Evolutionary conservation across 176 grass and related monocot species (phyloP).

Genomic region (Elaeis guineensis): DNA sequence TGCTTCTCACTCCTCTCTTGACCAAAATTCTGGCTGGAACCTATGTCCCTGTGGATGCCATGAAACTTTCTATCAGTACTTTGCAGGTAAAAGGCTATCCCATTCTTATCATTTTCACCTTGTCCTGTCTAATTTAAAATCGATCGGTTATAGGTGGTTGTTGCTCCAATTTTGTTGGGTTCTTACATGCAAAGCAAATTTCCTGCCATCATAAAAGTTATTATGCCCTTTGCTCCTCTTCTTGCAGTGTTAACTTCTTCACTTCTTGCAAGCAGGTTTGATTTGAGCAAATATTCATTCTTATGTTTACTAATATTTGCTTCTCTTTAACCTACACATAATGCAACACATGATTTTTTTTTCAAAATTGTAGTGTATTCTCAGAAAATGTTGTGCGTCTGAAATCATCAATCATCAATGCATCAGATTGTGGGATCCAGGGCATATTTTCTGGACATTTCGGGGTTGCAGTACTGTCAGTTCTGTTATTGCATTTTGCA

Average conservation of each 20-base stretch:
- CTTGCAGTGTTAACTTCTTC: conserved; percentile 69
- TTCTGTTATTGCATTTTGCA: conserved; percentile 56
- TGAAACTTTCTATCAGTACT: conserved; percentile 59
- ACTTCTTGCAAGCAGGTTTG: conserved; percentile 63
- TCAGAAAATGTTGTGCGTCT: conserved; percentile 67
- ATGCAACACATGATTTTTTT: background rate
- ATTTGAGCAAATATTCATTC: background rate
- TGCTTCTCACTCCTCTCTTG: conserved; percentile 63
- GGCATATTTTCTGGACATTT: conserved; percentile 33
- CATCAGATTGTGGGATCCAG: conserved; percentile 22
- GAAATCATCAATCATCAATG: conserved; percentile 33
- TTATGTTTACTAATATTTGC: background rate
- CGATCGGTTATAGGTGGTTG: conserved; percentile 44
- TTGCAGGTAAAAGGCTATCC: conserved; percentile 47
- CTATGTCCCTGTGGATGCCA: conserved; percentile 60
- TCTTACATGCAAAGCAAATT: conserved; percentile 65
- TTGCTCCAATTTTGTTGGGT: conserved; percentile 70
- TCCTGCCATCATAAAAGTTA: conserved; percentile 45
- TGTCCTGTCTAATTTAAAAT: conserved; percentile 2
- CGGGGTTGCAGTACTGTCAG: conserved; percentile 34
- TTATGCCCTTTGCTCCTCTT: conserved; percentile 59
- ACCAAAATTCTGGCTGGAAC: conserved; percentile 70
- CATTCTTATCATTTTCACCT: background rate
- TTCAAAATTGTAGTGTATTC: conserved; percentile 47
- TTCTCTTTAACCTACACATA: background rate